Base-by-base conservation (phyloP, 2,329 filamentous ascomycete genomes). In the Pseudopyricularia javanii region DNA sequence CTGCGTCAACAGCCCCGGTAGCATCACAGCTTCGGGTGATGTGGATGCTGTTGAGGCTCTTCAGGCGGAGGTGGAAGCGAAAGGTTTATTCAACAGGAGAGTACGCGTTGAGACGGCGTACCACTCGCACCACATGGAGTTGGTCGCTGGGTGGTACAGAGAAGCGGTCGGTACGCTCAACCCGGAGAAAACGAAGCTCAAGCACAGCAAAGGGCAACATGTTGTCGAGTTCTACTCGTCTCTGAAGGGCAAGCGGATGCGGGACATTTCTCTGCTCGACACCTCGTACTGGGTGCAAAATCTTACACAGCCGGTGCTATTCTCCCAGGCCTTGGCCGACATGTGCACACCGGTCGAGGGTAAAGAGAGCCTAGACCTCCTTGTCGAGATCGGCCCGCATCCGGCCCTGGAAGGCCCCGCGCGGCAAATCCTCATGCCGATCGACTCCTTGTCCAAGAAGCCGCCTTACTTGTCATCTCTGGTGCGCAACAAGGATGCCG, bases 401-500 rank as follows among this genome's bases (percentile, higher is more conserved):
- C 33, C 58, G 1, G 57, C 62, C 3, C 54, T 64, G 3, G 54
- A 54, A 24, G 57, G 55, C 7, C 63, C 59, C 1, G 55, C 60
- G 12, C 58, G 60, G 53, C 55, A 63, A 35, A 56, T 55, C 34
- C 43, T 54, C 14, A 58, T 55, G 11, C 30, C 51, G 14, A 52
- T 53, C 24, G 53, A 57, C 22, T 45, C n/a, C 24, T 43, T 47
- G 7, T 34, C 52, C 22, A 53, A 55, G 26, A 57, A 56, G 53
- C 49, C 50, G 67, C 63, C 57, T 63, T 72, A 52, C 67, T 64
- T 56, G 66, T 70, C 57, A 66, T 66, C 54, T 63, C 70, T 57
- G 64, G 61, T 43, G 61, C 63, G 54, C 49, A 43, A 54, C 50
- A 50, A 55, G 54, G 43, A 53, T 9, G 55, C 54, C 1, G 43